Evolutionary conservation across 1,284 basidiomycete species (phyloP), one percentile per base, ranked within the genome.

Genomic region (Ustanciosporium gigantosporum): DNA sequence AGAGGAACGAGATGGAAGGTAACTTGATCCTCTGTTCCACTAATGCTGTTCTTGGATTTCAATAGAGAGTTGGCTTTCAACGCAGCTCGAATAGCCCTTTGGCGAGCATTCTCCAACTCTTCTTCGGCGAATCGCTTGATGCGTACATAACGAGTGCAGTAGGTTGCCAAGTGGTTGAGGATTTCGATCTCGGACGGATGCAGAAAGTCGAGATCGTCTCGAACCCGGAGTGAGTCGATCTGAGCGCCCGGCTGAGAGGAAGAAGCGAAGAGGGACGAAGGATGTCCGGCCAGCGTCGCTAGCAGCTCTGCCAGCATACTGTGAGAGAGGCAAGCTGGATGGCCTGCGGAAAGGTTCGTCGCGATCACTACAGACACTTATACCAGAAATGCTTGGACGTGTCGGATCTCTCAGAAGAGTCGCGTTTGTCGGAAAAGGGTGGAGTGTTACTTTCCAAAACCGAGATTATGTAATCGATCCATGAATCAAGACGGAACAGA

Each of bases 241-340:
- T 35, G 3, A 16, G 32, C 19, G 31, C 19, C 35, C 14, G 13
- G 20, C 23, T 21, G 32, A 19, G 25, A n/a, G 46, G 60, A 60
- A 4, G 61, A 68, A 9, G 62, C 52, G 25, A 68, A 68, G 2
- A 68, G 46, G 27, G 51, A 60, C n/a, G 60, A 65, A 0, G 56
- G 56, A 27, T 68, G 65, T 7, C 65, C 65, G n/a, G 48, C 51
- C 34, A 68, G 44, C 39, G 58, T 52, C 3, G 60, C 56, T 22
- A 68, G 52, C 36, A 68, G 46, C 37, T 68, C 65, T 2, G 59
- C 60, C 14, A 68, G 52, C 62, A 66, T 66, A n/a, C n/a, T n/a
- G n/a, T n/a, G n/a, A n/a, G n/a, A n/a, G n/a, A n/a, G n/a, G n/a
- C n/a, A n/a, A n/a, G n/a, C n/a, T n/a, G n/a, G n/a, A n/a, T n/a